phyloP scores from a whole-genome alignment of 441 rosid genomes.

The Brassica hybrid region DNA sequence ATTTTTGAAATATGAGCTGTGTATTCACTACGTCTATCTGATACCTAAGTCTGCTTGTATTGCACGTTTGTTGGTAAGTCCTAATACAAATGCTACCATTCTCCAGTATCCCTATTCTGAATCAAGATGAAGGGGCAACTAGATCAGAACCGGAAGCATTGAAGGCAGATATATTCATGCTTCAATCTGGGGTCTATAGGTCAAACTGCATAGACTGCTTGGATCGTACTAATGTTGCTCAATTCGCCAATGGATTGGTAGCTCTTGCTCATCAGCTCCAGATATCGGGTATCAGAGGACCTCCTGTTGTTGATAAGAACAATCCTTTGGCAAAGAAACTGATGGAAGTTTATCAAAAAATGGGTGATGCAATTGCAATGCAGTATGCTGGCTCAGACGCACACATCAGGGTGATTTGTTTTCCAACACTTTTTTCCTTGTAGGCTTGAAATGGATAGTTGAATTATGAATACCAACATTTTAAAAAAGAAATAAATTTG shows the following conservation, averaged over 20 bases:
- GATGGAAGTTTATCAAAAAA: slow-evolving; percentile 60
- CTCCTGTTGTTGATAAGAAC: slow-evolving; percentile 54
- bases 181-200: slow-evolving; percentile 69
- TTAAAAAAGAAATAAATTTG: slow-evolving; percentile 4
- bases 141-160: slow-evolving; percentile 25
- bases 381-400: slow-evolving; percentile 89
- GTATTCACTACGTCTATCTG: slow-evolving; percentile 42
- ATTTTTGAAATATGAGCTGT: slow-evolving; percentile 36
- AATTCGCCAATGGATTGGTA: slow-evolving; percentile 68
- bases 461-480: slow-evolving; percentile 18
- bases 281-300: slow-evolving; percentile 53
- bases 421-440: slow-evolving; percentile 8
- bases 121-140: slow-evolving; percentile 37
- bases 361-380: slow-evolving; percentile 74
- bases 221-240: slow-evolving; percentile 81
- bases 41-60: neutral
- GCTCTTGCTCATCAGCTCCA: slow-evolving; percentile 65
- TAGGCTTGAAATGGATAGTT: slow-evolving; percentile 12
- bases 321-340: slow-evolving; percentile 58
- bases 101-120: slow-evolving; percentile 33
- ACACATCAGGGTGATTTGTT: slow-evolving; percentile 62
- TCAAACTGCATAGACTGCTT: slow-evolving; percentile 83
- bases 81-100: slow-evolving; percentile 29
- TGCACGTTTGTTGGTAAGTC: slow-evolving; percentile 28
- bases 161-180: slow-evolving; percentile 36